Evolutionary conservation across 73 alveolate species (phyloP), one percentile per base, ranked within the genome.

Genomic region (Stentor roeselii): DNA sequence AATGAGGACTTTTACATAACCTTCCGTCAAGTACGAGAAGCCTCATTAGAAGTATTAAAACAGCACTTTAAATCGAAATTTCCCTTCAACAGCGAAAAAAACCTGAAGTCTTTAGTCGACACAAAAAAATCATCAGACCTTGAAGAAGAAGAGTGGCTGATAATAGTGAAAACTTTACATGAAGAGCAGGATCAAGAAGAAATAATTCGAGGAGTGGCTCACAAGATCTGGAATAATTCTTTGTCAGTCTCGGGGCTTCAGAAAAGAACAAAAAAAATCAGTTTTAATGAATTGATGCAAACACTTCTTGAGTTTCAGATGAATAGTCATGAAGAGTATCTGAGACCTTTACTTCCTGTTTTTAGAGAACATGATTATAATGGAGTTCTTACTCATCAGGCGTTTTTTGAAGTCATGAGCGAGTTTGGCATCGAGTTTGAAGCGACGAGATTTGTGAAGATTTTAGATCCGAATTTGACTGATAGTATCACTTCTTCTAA

Each of bases 1-100:
- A 98, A 97, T 91, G 99, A 97, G 82, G 98, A 93, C 75, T 95
- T 94, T 87, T 86, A 98, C 82, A 93, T 95, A 78, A 95, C 94
- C 36, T 89, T 95, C 59, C 86, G 67, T 83, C 96, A 95, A 86
- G 98, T 97, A 34, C 95, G 93, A 84, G 98, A 97, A 60, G 97
- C 98, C 42, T 90, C 97, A 21, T 83, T 91, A 15, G 96, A 93
- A 50, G 86, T 97, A 61, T 88, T 97, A 59, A 91, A 36, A 86
- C 75, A 59, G 82, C 86, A 84, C 41, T 78, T 91, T 58, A 95
- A 96, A 84, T 94, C 84, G 32, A 94, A 93, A 86, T 86, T 85
- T 85, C 98, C 98, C 4, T 91, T 88, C 39, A 97, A 96, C 83
- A 90, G 88, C 40, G 97, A 96, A 82, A 60, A 91, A 34, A 98